Evolutionary conservation across 305 asterid species (phyloP), one percentile per base, ranked within the genome.

Genomic region (Fraxinus baroniana): DNA sequence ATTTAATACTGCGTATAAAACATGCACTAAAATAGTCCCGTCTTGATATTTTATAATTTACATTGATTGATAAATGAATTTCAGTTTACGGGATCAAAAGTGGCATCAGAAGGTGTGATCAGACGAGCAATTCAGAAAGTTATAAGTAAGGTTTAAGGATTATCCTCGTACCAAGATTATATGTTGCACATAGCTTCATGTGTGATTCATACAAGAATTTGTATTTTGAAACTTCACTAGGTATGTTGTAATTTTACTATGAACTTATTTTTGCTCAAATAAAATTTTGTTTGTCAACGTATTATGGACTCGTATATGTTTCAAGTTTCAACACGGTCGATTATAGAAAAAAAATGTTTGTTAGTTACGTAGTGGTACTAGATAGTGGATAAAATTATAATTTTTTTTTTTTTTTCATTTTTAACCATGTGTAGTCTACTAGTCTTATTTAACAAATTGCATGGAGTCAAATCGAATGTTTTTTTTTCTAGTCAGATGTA

Each of bases 61-160:
- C 9, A 6, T 8, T 20, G 15, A 55, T 24, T 60, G 28, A 18
- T 7, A 7, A 7, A 60, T 18, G 30, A 60, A 60, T 60, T 88
- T 77, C 89, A 88, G 91, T 72, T 83, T 17, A 91, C 90, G 86
- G 97, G 92, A 80, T 80, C 89, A 81, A 91, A 89, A 87, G 84
- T 87, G 37, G 84, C 91, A 77, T 87, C 97, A 74, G 86, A 86
- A 32, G 82, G 71, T 75, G 87, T 83, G 88, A 91, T 91, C 91
- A 92, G 83, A 85, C 92, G 85, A 80, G 92, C 92, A 76, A 80
- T 94, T 83, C 93, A 87, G 83, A 89, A 83, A 79, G 85, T 88
- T 55, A 68, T 87, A 72, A 74, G 66, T 60, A 90, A 86, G 80
- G 62, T 74, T 35, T 90, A 90, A 91, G 70, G 80, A 82, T 81